Conservation (phyloP, 2,329 filamentous ascomycete genomes). For the Trichoderma sp. region DNA sequence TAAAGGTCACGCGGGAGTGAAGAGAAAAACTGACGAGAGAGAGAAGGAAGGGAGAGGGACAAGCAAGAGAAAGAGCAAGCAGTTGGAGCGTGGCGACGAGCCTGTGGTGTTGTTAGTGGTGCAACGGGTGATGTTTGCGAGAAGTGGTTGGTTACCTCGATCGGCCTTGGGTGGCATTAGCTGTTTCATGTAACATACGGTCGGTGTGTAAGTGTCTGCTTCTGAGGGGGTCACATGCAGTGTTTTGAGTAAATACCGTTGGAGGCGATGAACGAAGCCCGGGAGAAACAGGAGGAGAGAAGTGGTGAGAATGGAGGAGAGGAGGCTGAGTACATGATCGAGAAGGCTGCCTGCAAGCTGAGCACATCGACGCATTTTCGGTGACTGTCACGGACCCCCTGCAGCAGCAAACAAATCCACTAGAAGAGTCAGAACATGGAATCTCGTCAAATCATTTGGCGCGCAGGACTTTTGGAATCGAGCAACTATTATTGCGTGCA, state of each 20-base stretch:
- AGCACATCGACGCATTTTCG: not conserved
- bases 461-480: not conserved
- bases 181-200: not conserved
- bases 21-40: not conserved
- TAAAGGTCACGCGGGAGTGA: constrained; percentile 17
- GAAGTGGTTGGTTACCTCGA: not conserved
- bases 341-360: too few relatives aligned
- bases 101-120: not conserved
- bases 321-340: not conserved
- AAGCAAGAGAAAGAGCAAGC: not conserved
- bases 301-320: too few relatives aligned
- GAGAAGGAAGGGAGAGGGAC: not conserved
- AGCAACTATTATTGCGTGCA: constrained; percentile 5
- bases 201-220: too few relatives aligned
- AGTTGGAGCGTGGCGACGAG: not conserved
- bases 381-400: not conserved
- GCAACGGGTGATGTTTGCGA: not conserved
- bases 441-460: not conserved
- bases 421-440: not conserved
- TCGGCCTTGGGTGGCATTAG: not conserved
- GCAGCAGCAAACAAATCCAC: not conserved
- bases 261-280: too few relatives aligned
- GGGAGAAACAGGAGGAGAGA: too few relatives aligned
- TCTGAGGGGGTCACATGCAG: too few relatives aligned
- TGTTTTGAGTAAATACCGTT: too few relatives aligned